Evolutionary conservation across 176 grass and related monocot species (phyloP), one percentile per base, ranked within the genome.

Genomic region (Oryza punctata): DNA sequence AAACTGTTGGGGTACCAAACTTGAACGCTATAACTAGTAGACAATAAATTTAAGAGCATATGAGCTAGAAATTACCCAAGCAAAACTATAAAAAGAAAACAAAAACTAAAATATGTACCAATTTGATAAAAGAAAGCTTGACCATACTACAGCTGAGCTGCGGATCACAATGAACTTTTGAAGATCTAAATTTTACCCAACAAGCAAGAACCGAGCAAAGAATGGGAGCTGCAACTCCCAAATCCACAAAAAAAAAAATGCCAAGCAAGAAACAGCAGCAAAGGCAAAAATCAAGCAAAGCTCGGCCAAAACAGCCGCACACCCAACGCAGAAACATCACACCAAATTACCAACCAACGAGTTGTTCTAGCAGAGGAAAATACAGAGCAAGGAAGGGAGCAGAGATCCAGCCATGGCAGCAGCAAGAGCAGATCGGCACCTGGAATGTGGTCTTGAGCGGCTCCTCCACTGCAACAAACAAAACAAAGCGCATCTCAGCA

Each of bases 381-480:
- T 54, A 84, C 37, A 59, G 27, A 32, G 28, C 57, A 69, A 69
- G 69, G 50, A 71, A 38, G 37, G 37, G 8, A 41, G 12, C 33
- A 81, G 46, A 67, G 85, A 91, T 84, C 76, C 79, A 57, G 12
- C 35, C 70, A 59, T 52, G 33, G 60, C 32, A 46, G 37, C 50
- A 45, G 64, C 49, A 38, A 80, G 72, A 85, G 88, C 84, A 82
- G 86, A 76, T 87, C 30, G 78, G 69, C 65, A 98, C 96, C 96
- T 98, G 89, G 82, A 98, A 95, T 88, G 96, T 89, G 63, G 44
- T 82, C 91, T 90, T 98, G 71, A 93, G 83, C 45, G 93, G 73
- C 77, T 90, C 91, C 16, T 95, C 89, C 87, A 93, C 96, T 98
- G 91, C 82, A 82, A 24, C 45, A n/a, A 82, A 24, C 45, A n/a